These are phyloP conservation scores for Zoysia japonica DNA, from an alignment of 176 grass and related monocot species.

Conservation along the genomic window DNA sequence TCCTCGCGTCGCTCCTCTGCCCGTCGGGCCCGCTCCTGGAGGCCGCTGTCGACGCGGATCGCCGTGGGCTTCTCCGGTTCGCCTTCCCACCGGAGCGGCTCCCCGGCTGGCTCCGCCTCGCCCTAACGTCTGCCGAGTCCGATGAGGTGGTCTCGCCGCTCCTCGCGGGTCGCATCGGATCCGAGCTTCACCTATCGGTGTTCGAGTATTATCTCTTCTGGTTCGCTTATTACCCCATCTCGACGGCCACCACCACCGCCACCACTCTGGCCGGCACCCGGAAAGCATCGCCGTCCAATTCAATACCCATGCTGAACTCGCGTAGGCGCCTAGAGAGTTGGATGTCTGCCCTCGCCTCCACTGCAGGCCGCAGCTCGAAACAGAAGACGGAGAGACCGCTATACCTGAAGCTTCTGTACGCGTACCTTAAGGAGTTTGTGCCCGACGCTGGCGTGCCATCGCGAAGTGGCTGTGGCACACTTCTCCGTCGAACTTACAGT, in stretches of 20 bases:
- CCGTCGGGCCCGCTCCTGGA: conserved; percentile 62
- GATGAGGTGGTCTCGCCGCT: conserved; percentile 54
- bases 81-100: conserved; percentile 69
- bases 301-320: conserved; percentile 11
- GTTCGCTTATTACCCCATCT: conserved; percentile 79
- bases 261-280: not conserved
- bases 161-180: conserved; percentile 49
- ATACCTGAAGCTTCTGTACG: conserved; percentile 60
- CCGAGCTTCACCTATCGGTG: conserved; percentile 64
- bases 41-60: conserved; percentile 52
- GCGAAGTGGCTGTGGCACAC: not conserved
- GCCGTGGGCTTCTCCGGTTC: conserved; percentile 50
- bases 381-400: conserved; percentile 50
- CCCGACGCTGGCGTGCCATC: conserved; percentile 32
- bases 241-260: conserved; percentile 18
- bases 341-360: conserved; percentile 50
- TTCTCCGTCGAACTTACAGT: not conserved
- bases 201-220: conserved; percentile 85
- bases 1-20: conserved; percentile 54
- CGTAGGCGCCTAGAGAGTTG: conserved; percentile 52
- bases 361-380: conserved; percentile 27
- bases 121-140: conserved; percentile 23
- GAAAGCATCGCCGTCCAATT: not conserved
- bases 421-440: conserved; percentile 73
- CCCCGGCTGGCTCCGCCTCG: conserved; percentile 63